Evolutionary conservation across 225 moss, liverwort and hornwort species (phyloP), one percentile per base, ranked within the genome.

Genomic region (Anthoceros angustus): DNA sequence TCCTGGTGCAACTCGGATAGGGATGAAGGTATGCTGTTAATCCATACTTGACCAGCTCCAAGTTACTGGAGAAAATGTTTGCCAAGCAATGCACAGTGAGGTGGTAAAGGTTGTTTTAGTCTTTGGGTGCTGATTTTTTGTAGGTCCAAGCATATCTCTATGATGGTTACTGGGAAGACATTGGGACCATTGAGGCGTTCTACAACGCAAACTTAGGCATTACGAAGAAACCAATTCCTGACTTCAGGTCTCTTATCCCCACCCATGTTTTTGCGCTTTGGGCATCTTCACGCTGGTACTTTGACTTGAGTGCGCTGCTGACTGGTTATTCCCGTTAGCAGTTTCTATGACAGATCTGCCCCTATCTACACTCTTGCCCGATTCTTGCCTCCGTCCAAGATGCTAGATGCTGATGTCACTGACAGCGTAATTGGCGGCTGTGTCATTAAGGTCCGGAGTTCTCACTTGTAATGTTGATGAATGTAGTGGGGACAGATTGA

Each of bases 121-220:
- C 32, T 32, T 32, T 4, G 32, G 55, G 23, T 18, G n/a, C 5
- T 18, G 55, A 4, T 55, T 0, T 55, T 15, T 55, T 9, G 18
- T 55, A 55, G 55, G 85, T 85, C 26, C 98, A 98, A 78, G 98
- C 98, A 5, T 98, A 92, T 68, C 71, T 98, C 79, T 98, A 92
- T 43, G 98, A 98, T 72, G 98, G 98, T 9, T 98, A 98, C 69
- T 98, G 98, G 98, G 98, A 98, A 76, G 98, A 98, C 67, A 98
- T 98, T 66, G 98, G 98, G 66, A 98, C 98, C 15, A 98, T 98
- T 7, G 98, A 98, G 78, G 88, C 98, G 7, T 98, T 98, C 65
- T 98, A 98, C 70, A 98, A 98, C 39, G 98, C 98, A 0, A 98
- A 98, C 50, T 74, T 98, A 71, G 92, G 98, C 50, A 86, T 98